Percentiles rank a stretch among this genome's conserved stretches.
Evolutionary conservation across 768 basidiomycete species (phyloP).

Genomic region (Lactifluus hygrophoroides): DNA sequence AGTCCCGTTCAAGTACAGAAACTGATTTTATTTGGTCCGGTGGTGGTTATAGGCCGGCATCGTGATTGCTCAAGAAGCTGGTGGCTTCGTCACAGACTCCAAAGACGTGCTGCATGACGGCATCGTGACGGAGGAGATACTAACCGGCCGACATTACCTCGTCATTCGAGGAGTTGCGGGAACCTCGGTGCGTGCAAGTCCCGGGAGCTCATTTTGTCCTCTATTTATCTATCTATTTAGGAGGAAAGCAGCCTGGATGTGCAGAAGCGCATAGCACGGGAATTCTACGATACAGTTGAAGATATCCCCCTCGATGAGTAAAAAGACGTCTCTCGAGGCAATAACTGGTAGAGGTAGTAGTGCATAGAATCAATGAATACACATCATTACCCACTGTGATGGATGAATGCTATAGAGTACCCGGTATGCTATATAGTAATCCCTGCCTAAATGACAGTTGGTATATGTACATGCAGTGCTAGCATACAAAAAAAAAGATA

Average conservation of each 20-base stretch:
- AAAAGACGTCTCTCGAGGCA: conserved; percentile 17
- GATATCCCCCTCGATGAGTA: conserved; percentile 38
- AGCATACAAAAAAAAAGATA: background rate
- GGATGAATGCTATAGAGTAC: conserved; percentile 4
- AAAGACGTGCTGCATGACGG: conserved; percentile 34
- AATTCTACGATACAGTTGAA: conserved; percentile 78
- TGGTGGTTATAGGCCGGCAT: conserved; percentile 67
- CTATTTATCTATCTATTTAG: conserved; percentile 18
- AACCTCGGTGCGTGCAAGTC: conserved; percentile 39
- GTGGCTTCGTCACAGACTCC: conserved; percentile 69
- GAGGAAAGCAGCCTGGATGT: conserved; percentile 58
- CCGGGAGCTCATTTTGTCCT: background rate
- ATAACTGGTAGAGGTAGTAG: background rate
- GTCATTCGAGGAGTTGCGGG: conserved; percentile 65
- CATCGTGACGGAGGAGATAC: conserved; percentile 57
- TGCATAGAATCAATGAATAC: background rate
- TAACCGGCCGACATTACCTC: conserved; percentile 74
- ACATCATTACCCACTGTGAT: conserved; percentile 2
- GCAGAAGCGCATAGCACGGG: conserved; percentile 72
- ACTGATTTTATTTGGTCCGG: too few species aligned
- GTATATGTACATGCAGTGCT: conserved; percentile 2
- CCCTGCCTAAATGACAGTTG: conserved; percentile 2
- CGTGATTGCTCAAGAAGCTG: conserved; percentile 87
- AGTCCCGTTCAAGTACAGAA: too few species aligned
- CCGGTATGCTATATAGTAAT: conserved; percentile 2